phyloP scores from a whole-genome alignment of 148 eudicot species.

The Amaranthus cruentus region DNA sequence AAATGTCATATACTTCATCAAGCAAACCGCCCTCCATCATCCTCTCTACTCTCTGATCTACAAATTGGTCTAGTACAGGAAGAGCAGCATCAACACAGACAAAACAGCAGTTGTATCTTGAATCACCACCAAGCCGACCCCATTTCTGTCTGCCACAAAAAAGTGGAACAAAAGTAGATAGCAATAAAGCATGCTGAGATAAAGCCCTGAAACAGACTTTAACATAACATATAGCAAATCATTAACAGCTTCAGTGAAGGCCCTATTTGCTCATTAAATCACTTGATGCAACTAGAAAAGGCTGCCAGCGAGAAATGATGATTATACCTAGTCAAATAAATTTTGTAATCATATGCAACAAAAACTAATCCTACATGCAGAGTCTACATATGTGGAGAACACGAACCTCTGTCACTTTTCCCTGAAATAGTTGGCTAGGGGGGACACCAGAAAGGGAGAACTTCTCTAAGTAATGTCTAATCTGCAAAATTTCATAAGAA shows the following conservation, averaged over 20 bases:
- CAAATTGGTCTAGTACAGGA: conserved; percentile 64
- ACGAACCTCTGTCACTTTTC: conserved; percentile 65
- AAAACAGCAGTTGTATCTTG: conserved; percentile 76
- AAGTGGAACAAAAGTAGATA: conserved; percentile 16
- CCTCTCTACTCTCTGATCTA: conserved; percentile 67
- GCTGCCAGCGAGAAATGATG: background rate
- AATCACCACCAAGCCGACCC: conserved; percentile 72
- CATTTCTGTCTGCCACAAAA: conserved; percentile 90
- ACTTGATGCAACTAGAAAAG: background rate
- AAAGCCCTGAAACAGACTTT: background rate
- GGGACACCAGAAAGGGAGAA: conserved; percentile 54
- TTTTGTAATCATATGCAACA: background rate
- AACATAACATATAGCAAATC: background rate
- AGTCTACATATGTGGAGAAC: background rate
- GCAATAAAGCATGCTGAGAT: background rate
- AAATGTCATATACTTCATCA: conserved; percentile 67
- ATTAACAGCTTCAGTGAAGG: background rate
- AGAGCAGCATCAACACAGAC: conserved; percentile 85
- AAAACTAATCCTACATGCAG: background rate
- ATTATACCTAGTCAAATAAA: background rate
- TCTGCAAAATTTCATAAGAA: conserved; percentile 44
- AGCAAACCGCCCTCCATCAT: conserved; percentile 88
- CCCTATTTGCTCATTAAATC: conserved; percentile 1
- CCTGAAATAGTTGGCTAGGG: conserved; percentile 77
- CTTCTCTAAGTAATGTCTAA: conserved; percentile 62